Evolutionary conservation across 352 stramenopile species (phyloP).

Genomic region (Peronospora farinosa): DNA sequence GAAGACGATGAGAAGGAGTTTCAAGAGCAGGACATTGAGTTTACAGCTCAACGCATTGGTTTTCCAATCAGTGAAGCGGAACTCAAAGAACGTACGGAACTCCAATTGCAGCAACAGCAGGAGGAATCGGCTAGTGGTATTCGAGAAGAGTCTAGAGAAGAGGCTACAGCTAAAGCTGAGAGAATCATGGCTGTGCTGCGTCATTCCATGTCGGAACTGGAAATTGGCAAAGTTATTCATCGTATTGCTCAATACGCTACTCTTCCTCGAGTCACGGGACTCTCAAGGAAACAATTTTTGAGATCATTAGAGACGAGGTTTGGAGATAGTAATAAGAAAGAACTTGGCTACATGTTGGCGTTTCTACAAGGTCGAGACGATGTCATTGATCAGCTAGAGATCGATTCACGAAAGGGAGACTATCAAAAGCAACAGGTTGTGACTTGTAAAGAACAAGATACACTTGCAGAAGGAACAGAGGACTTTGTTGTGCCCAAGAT

Average conservation of each 20-base stretch:
- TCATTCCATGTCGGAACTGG: conserved; percentile 78
- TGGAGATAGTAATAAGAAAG: conserved; percentile 42
- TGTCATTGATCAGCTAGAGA: conserved; percentile 57
- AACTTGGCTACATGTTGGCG: conserved; percentile 64
- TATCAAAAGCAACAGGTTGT: neutral
- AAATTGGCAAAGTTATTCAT: conserved; percentile 78
- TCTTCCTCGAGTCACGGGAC: conserved; percentile 59
- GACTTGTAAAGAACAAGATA: neutral
- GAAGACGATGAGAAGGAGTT: conserved; percentile 25
- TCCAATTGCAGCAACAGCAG: conserved; percentile 18
- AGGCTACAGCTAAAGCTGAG: conserved; percentile 68
- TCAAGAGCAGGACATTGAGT: conserved; percentile 44
- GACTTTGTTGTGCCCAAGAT: conserved; percentile 59
- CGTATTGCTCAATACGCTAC: conserved; percentile 76
- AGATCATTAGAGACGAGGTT: conserved; percentile 67
- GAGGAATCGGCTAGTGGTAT: conserved; percentile 41
- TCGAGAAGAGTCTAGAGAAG: conserved; percentile 61
- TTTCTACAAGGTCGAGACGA: conserved; percentile 72
- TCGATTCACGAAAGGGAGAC: conserved; percentile 32
- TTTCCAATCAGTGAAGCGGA: conserved; percentile 45
- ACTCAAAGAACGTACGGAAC: conserved; percentile 35
- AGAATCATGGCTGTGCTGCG: conserved; percentile 69
- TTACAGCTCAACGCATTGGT: conserved; percentile 66
- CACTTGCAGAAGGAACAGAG: conserved; percentile 2
- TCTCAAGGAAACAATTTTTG: conserved; percentile 76